Percentiles rank a stretch among this genome's conserved stretches.
These are phyloP conservation scores for Pseudogymnoascus sp. DNA, from an alignment of 2,329 filamentous ascomycete species.

Conservation along the genomic window DNA sequence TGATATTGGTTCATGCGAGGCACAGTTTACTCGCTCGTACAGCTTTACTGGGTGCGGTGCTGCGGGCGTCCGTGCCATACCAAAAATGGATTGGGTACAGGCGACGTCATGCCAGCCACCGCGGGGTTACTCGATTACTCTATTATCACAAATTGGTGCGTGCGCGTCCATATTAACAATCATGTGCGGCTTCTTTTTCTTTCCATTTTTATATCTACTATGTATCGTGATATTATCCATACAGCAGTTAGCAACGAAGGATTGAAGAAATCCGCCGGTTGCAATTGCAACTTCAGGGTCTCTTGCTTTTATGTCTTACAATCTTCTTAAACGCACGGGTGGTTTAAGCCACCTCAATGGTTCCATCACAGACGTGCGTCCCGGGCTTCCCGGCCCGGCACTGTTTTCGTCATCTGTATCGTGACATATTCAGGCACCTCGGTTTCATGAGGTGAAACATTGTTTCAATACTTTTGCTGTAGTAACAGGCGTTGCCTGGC, in stretches of 20 bases:
- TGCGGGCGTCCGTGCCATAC: neutral
- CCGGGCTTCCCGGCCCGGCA: neutral
- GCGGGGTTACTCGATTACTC: neutral
- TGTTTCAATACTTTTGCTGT: conserved; percentile 9
- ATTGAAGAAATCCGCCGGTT: neutral
- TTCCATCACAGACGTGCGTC: neutral
- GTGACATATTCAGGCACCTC: conserved; percentile 5
- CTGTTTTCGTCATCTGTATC: conserved; percentile 6
- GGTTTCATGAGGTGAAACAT: conserved; percentile 11
- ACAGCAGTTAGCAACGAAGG: neutral
- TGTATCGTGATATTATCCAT: neutral
- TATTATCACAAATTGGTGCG: neutral
- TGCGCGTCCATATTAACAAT: neutral
- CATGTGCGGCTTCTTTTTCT: neutral
- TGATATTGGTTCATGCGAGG: conserved; percentile 4
- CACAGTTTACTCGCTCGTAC: neutral
- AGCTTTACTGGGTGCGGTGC: neutral
- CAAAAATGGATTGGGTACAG: neutral
- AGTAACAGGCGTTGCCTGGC: neutral
- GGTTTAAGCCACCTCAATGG: conserved; percentile 6
- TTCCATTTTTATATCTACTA: neutral
- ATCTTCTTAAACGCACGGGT: conserved; percentile 3
- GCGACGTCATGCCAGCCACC: conserved; percentile 1
- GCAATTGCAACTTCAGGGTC: conserved; percentile 7
- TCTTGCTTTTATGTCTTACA: neutral